Evolutionary conservation across 331 rosid species (phyloP).

Genomic region (Saraca asoca): DNA sequence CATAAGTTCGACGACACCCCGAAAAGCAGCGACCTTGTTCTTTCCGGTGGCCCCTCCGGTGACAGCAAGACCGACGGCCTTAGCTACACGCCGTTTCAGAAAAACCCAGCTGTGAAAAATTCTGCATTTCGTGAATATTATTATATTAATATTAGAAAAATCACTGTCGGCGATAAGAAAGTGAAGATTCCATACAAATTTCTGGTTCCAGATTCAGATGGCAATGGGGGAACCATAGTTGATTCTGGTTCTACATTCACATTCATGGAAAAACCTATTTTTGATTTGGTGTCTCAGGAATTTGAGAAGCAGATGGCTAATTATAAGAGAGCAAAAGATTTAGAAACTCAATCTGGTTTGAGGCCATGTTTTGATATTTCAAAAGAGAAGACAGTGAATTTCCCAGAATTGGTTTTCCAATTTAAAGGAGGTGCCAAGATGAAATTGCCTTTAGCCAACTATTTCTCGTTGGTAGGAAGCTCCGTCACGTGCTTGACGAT

Average conservation of each 20-base stretch:
- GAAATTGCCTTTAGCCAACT: conserved; percentile 56
- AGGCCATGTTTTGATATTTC: conserved; percentile 58
- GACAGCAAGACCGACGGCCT: conserved; percentile 27
- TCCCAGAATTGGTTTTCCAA: conserved; percentile 40
- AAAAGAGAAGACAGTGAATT: background rate
- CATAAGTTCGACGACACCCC: conserved; percentile 56
- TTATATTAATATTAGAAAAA: conserved; percentile 49
- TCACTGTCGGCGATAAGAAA: conserved; percentile 51
- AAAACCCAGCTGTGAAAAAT: conserved; percentile 44
- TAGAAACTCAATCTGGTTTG: conserved; percentile 60
- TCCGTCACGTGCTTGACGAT: conserved; percentile 62
- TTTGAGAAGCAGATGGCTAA: conserved; percentile 57
- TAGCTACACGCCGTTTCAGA: conserved; percentile 61
- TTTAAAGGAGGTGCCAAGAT: conserved; percentile 92
- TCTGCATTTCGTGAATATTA: conserved; percentile 51
- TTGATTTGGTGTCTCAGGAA: conserved; percentile 51
- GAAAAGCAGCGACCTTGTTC: conserved; percentile 51
- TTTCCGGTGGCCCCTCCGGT: conserved; percentile 25
- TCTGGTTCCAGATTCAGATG: conserved; percentile 50
- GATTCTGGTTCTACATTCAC: conserved; percentile 85
- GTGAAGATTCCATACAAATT: conserved; percentile 55
- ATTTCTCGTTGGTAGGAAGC: conserved; percentile 43
- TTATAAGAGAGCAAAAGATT: conserved; percentile 49
- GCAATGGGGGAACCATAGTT: conserved; percentile 68
- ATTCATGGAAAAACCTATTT: conserved; percentile 65